These are phyloP conservation scores for Neonothopanus nambi DNA, from an alignment of 1,284 basidiomycete species.

Conservation along the genomic window DNA sequence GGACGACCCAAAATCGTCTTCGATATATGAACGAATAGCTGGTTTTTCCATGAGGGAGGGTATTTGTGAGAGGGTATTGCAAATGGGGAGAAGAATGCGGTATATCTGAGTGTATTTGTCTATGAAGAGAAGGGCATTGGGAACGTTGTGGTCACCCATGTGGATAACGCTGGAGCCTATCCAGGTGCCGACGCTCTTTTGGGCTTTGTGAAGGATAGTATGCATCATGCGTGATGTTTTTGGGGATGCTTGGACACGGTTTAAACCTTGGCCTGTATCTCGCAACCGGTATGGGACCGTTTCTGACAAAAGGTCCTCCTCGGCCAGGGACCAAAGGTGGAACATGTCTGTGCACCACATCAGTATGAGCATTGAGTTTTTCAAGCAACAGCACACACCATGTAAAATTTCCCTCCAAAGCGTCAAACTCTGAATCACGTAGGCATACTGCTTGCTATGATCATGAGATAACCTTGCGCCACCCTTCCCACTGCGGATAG, in stretches of 20 bases:
- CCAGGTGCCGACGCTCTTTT: constrained; percentile 77
- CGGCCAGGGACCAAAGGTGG: constrained; percentile 77
- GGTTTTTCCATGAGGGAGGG: constrained; percentile 63
- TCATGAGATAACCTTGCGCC: constrained; percentile 81
- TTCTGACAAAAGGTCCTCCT: constrained; percentile 76
- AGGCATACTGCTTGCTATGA: constrained; percentile 78
- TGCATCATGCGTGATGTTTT: constrained; percentile 87
- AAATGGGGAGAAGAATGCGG: constrained; percentile 80
- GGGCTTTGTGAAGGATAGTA: constrained; percentile 75
- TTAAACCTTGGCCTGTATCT: constrained; percentile 82
- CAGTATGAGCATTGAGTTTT: constrained; percentile 4
- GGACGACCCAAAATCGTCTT: constrained; percentile 73
- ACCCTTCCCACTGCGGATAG: constrained; percentile 74
- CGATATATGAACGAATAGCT: constrained; percentile 71
- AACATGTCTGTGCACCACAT: constrained; percentile 65
- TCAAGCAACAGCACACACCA: constrained; percentile 41
- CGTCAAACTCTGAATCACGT: constrained; percentile 79
- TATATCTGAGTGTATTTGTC: constrained; percentile 88
- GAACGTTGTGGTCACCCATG: constrained; percentile 83
- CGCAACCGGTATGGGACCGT: constrained; percentile 71
- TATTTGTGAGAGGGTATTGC: constrained; percentile 74
- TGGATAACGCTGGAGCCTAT: constrained; percentile 63
- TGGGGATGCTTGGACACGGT: constrained; percentile 79
- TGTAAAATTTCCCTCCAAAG: constrained; percentile 82
- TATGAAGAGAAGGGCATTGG: constrained; percentile 76